Evolutionary conservation across 805 yeast species (phyloP).

Genomic region (Peterozyma toletana): DNA sequence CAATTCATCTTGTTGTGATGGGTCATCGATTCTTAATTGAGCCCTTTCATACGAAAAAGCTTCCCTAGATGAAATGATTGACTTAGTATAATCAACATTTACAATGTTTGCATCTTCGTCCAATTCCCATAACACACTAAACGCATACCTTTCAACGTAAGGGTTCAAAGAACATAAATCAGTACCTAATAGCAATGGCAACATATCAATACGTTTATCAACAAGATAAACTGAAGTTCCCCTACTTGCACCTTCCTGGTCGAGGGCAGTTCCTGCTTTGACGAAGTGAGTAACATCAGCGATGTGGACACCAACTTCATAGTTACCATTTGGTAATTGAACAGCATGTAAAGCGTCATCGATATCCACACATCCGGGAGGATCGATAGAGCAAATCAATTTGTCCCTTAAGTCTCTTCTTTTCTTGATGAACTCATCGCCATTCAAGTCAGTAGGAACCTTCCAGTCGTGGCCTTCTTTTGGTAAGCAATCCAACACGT

Average conservation of each 20-base stretch:
- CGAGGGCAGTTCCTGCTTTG: conserved; percentile 85
- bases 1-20: conserved; percentile 66
- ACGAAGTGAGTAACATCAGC: conserved; percentile 99
- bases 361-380: conserved; percentile 97
- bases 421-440: conserved; percentile 47
- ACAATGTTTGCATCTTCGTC: conserved; percentile 83
- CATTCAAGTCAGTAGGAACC: conserved; percentile 62
- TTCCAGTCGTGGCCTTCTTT: conserved; percentile 90
- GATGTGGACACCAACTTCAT: conserved; percentile 97
- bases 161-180: conserved; percentile 93
- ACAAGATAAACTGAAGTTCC: conserved; percentile 97
- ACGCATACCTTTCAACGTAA: conserved; percentile 91
- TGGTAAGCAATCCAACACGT: conserved; percentile 89
- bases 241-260: conserved; percentile 92
- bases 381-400: conserved; percentile 92
- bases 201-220: conserved; percentile 97
- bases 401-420: conserved; percentile 85
- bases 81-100: conserved; percentile 71
- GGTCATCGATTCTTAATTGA: conserved; percentile 83
- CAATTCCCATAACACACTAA: conserved; percentile 93
- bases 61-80: conserved; percentile 83
- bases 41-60: conserved; percentile 95
- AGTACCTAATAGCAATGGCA: conserved; percentile 92
- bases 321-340: conserved; percentile 82
- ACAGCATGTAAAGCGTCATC: conserved; percentile 96